These are phyloP conservation scores for Avena atlantica DNA, from an alignment of 176 grass and related monocot genomes.

Conservation along the genomic window DNA sequence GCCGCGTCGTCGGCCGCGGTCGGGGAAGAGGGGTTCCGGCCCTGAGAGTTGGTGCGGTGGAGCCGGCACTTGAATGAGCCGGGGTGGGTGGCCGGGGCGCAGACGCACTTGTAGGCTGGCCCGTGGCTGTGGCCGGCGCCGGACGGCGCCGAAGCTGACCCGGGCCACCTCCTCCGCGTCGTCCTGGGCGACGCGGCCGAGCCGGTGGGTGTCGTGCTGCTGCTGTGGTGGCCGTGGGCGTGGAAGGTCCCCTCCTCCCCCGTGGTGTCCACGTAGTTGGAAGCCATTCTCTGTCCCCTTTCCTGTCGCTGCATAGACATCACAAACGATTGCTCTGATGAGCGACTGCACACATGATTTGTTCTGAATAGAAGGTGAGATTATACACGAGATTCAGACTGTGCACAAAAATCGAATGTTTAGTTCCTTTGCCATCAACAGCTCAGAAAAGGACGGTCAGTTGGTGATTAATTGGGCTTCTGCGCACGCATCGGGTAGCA, in stretches of 20 bases:
- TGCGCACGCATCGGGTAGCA: too few relatives aligned
- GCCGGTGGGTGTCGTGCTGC: conserved; percentile 55
- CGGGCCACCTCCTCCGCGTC: conserved; percentile 47
- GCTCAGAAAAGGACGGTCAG: too few relatives aligned
- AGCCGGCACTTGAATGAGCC: conserved; percentile 95
- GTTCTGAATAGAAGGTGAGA: neutral
- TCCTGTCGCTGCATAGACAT: conserved; percentile 14
- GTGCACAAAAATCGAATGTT: too few relatives aligned
- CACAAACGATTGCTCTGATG: neutral
- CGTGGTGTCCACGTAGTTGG: conserved; percentile 65
- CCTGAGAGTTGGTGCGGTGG: conserved; percentile 64
- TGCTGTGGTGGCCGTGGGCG: conserved; percentile 28
- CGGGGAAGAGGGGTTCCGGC: conserved; percentile 33
- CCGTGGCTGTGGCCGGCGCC: conserved; percentile 44
- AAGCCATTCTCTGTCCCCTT: conserved; percentile 54
- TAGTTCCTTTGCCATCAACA: too few relatives aligned
- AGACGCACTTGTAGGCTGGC: conserved; percentile 68
- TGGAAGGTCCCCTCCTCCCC: conserved; percentile 57
- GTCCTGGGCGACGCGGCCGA: conserved; percentile 54
- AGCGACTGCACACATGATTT: neutral
- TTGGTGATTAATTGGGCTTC: too few relatives aligned
- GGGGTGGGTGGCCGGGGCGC: conserved; percentile 79
- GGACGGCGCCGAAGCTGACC: conserved; percentile 42
- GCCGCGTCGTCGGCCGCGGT: conserved; percentile 6
- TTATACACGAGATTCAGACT: neutral